These are phyloP conservation scores for Pestalotiopsis sp. DNA, from an alignment of 2,329 filamentous ascomycete species.

Conservation along the genomic window DNA sequence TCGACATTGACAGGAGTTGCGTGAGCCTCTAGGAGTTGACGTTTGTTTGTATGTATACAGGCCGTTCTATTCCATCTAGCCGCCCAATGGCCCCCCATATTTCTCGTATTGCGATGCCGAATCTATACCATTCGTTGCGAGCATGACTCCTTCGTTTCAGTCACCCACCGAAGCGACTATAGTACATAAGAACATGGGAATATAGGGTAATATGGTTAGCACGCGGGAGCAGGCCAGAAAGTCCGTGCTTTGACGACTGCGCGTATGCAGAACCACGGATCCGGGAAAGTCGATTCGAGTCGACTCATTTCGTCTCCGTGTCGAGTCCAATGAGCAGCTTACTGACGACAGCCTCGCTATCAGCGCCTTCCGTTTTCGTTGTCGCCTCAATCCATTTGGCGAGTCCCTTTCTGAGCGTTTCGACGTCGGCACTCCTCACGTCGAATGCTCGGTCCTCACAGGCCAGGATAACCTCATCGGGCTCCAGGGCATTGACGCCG, in stretches of 20 bases:
- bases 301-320: background rate
- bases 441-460: constrained; percentile 71
- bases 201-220: background rate
- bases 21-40: background rate
- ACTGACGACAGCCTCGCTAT: constrained; percentile 32
- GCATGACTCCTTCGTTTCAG: background rate
- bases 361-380: constrained; percentile 36
- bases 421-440: constrained; percentile 58
- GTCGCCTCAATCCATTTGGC: constrained; percentile 52
- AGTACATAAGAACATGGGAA: background rate
- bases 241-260: background rate
- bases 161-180: background rate
- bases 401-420: constrained; percentile 51
- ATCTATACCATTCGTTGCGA: background rate
- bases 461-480: constrained; percentile 69
- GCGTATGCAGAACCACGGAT: background rate
- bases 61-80: background rate
- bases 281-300: background rate
- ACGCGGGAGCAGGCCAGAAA: background rate
- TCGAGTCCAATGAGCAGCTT: constrained; percentile 13
- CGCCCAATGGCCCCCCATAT: background rate
- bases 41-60: background rate
- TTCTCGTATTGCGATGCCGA: background rate
- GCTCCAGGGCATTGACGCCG: constrained; percentile 59
- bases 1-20: background rate